These are phyloP conservation scores for Pseudogymnoascus sp. DNA, from an alignment of 2,329 filamentous ascomycete genomes.

Conservation along the genomic window DNA sequence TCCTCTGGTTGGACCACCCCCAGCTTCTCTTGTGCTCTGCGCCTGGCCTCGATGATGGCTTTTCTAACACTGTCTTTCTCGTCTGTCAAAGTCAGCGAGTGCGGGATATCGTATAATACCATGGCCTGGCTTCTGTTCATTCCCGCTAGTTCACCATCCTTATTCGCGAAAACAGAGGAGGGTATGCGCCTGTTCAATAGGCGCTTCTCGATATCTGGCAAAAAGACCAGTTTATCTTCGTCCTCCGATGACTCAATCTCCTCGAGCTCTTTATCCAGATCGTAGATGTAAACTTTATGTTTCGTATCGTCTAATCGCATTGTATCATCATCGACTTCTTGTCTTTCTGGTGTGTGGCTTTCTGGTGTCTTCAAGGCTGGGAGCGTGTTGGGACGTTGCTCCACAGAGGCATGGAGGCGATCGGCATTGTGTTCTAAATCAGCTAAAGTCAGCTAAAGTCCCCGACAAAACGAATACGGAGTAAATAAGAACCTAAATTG, in stretches of 20 bases:
- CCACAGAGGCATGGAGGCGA: constrained; percentile 59
- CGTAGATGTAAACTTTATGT: constrained; percentile 82
- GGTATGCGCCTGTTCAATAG: constrained; percentile 60
- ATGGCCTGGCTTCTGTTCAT: constrained; percentile 50
- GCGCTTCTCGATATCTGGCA: constrained; percentile 78
- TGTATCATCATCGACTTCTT: constrained; percentile 39
- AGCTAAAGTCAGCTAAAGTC: constrained; percentile 5
- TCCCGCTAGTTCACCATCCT: constrained; percentile 46
- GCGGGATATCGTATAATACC: constrained; percentile 76
- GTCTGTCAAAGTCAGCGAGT: constrained; percentile 65
- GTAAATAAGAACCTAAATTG: constrained; percentile 58
- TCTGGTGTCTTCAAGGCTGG: neutral
- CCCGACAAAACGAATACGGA: constrained; percentile 8
- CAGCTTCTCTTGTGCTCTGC: constrained; percentile 52
- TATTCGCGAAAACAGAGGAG: constrained; percentile 51
- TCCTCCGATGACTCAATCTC: constrained; percentile 53
- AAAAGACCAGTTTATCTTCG: constrained; percentile 61
- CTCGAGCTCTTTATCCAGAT: constrained; percentile 80
- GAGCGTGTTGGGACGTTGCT: constrained; percentile 32
- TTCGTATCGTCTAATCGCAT: constrained; percentile 84
- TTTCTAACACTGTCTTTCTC: constrained; percentile 71
- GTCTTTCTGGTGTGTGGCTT: constrained; percentile 8
- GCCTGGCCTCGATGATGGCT: constrained; percentile 73
- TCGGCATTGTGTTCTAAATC: constrained; percentile 50
- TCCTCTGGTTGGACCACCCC: constrained; percentile 14